These are phyloP conservation scores for Fusarium sambucinum DNA, from an alignment of 2,329 filamentous ascomycete species.

Conservation along the genomic window DNA sequence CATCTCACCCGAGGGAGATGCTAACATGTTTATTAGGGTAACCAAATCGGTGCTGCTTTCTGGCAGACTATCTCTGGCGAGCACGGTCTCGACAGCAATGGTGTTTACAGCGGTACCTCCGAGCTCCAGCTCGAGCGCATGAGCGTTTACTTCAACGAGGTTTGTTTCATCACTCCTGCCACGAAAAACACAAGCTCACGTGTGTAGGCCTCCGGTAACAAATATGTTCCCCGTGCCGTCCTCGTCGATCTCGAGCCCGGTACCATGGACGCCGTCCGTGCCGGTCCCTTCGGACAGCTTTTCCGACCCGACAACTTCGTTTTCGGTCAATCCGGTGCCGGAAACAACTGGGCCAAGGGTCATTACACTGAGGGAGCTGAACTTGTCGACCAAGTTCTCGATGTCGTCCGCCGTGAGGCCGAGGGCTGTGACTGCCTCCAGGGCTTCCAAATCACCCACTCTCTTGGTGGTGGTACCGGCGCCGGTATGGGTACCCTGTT, in stretches of 20 bases:
- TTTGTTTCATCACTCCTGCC: conserved; percentile 49
- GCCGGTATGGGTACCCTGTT: conserved; percentile 99
- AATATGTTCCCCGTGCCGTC: conserved; percentile 99
- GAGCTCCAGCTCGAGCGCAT: conserved; percentile 99
- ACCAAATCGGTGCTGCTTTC: conserved; percentile 99
- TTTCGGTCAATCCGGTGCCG: conserved; percentile 98
- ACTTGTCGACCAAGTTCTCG: conserved; percentile 96
- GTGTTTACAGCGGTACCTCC: conserved; percentile 98
- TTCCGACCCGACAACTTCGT: conserved; percentile 99
- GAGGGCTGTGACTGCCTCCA: conserved; percentile 99
- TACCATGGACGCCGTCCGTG: conserved; percentile 99
- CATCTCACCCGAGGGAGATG: conserved; percentile 33
- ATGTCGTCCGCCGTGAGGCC: conserved; percentile 98
- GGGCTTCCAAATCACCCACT: conserved; percentile 99
- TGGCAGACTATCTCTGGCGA: conserved; percentile 91
- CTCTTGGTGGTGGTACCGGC: conserved; percentile 99
- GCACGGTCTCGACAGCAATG: conserved; percentile 97
- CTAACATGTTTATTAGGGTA: conserved; percentile 76
- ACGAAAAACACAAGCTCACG: conserved; percentile 25
- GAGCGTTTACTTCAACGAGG: conserved; percentile 98
- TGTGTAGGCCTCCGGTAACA: conserved; percentile 89
- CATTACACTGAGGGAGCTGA: conserved; percentile 99
- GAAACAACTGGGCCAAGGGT: conserved; percentile 99
- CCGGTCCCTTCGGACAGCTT: conserved; percentile 97
- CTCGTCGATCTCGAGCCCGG: conserved; percentile 99